Evolutionary conservation across 2,329 filamentous ascomycete species (phyloP), one percentile per base, ranked within the genome.

Genomic region (Fusarium sp.): DNA sequence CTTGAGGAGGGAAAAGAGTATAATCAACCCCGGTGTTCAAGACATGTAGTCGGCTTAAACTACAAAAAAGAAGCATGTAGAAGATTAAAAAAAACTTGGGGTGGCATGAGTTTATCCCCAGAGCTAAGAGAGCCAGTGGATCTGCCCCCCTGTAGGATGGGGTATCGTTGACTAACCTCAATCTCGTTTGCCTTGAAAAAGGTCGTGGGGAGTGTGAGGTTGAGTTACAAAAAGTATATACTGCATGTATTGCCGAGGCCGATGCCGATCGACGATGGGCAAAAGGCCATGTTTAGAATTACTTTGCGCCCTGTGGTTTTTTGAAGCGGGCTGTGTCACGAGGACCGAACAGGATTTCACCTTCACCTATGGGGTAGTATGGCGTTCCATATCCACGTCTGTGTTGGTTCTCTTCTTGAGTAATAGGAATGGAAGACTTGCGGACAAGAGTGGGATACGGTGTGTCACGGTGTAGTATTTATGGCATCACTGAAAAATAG

Each of bases 161-260:
- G 55, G 65, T 53, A 60, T 65, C 61, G 44, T 69, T 69, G 66
- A 69, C 66, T 69, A 69, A 69, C 65, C 49, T 69, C 66, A 68
- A 69, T 69, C 66, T 69, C 66, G 66, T 69, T 66, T 69, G 66
- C 66, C 66, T 69, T 69, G 66, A 66, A 69, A 69, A 31, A 45
- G 28, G 65, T 36, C 65, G 59, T 65, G 65, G 65, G 65, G 65
- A 68, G 50, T 63, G 47, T 45, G 45, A 64, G 33, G 16, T 34
- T 38, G n/a, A 46, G 46, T 50, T 50, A 50, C 46, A 38, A 30
- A 49, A 51, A 38, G 30, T 12, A 28, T 41, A 26, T 15, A 15
- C 34, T 51, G 33, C 36, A 36, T 38, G 33, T 51, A 36, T 51
- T 51, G 47, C 47, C 47, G 47, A 51, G 34, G 20, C 36, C 31